Evolutionary conservation across 2,329 filamentous ascomycete species (phyloP), one percentile per base, ranked within the genome.

Genomic region (Diaporthe sp.): DNA sequence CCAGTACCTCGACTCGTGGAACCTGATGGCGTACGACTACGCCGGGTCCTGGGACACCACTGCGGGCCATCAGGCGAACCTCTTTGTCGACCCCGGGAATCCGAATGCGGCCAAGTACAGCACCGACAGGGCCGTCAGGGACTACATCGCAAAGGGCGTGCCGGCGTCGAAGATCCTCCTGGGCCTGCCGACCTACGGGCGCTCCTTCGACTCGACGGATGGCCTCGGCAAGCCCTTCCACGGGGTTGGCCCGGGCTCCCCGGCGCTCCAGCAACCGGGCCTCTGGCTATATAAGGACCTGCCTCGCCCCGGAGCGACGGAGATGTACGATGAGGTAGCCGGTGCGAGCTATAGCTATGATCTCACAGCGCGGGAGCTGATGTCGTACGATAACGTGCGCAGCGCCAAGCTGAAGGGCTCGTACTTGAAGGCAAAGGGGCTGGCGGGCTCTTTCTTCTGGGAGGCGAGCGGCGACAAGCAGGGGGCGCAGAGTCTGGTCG

Each of bases 381-480:
- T 97, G 68, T 91, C 90, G 33, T 97, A 94, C 79, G 92, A 94
- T 78, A 93, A 89, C 5, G 85, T 90, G 0, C 81, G 84, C 42
- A 90, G 92, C 76, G 90, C 89, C 0, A 81, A 81, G 38, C 80
- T 84, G 77, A 97, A 97, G 85, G 89, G 89, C 0, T 81, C 85
- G 12, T 97, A 92, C 80, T 87, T 97, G 77, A 84, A 86, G 77
- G 79, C 84, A 30, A 86, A 87, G 71, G 85, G 89, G 0, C 87
- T 97, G 1, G 94, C 93, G 1, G 95, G 95, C 17, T 92, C 90
- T 0, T 94, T 97, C 87, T 97, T 93, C 89, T 97, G 95, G 95
- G 94, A 97, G 83, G 92, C 91, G 13, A 93, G 90, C 77, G 92
- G 91, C 17, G 95, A 97, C 79, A 85, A 82, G 77, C 78, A 76